Evolutionary conservation across 257 asterid genomes (phyloP).

Genomic region (Apocynum venetum): DNA sequence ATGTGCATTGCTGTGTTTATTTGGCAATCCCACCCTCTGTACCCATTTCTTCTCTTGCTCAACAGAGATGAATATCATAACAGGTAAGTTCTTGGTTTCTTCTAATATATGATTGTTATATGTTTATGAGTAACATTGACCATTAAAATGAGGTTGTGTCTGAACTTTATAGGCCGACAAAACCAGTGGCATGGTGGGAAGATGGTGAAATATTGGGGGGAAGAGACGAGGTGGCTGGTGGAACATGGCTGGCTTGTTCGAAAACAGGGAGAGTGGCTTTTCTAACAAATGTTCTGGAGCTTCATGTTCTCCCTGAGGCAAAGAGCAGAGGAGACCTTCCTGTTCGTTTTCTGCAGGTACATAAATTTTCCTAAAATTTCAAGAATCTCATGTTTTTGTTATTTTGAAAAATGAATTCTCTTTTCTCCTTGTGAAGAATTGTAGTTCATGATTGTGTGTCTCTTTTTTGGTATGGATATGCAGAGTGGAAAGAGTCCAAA

Average conservation of each 20-base stretch:
- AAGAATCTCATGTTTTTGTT: too few relatives aligned
- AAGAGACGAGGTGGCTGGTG: constrained; percentile 64
- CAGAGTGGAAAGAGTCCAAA: constrained; percentile 61
- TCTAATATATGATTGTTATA: not conserved
- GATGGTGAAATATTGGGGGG: constrained; percentile 62
- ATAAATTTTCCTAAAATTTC: too few relatives aligned
- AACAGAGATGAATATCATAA: constrained; percentile 79
- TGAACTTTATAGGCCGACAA: constrained; percentile 47
- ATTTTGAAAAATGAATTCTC: too few relatives aligned
- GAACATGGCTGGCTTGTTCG: constrained; percentile 77
- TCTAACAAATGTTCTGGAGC: constrained; percentile 63
- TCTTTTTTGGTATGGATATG: not conserved
- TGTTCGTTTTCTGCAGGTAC: constrained; percentile 55
- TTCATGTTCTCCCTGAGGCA: constrained; percentile 45
- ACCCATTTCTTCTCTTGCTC: constrained; percentile 63
- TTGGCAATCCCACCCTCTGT: constrained; percentile 61
- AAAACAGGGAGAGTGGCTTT: constrained; percentile 54
- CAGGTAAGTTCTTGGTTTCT: constrained; percentile 30
- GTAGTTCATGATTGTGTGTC: not conserved
- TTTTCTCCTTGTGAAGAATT: not conserved
- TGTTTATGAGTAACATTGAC: not conserved
- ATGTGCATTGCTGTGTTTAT: constrained; percentile 65
- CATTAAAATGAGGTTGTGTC: not conserved
- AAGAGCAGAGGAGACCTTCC: constrained; percentile 66
- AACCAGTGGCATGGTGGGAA: constrained; percentile 71